Conservation (phyloP, 805 yeast genomes). For the Ogataea parapolymorpha region DNA sequence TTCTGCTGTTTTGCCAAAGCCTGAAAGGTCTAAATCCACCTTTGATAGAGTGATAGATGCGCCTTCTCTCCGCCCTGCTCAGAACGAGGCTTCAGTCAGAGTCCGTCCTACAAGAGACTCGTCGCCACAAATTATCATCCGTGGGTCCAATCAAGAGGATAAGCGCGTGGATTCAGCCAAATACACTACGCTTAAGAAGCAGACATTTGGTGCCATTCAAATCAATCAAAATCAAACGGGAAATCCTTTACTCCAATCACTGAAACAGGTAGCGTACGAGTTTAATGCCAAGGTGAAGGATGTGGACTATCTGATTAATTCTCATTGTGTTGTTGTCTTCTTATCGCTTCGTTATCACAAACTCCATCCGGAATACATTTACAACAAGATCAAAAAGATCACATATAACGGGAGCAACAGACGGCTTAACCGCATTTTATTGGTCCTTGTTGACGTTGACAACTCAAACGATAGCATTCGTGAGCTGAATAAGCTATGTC, state of each 20-base stretch:
- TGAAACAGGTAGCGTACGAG: slow-evolving; percentile 53
- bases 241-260: slow-evolving; percentile 58
- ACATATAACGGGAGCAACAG: slow-evolving; percentile 20
- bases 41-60: slow-evolving; percentile 7
- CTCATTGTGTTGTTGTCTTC: slow-evolving; percentile 55
- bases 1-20: no score
- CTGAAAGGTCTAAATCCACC: slow-evolving; percentile 1
- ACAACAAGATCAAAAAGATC: slow-evolving; percentile 46
- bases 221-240: slow-evolving; percentile 69
- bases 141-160: slow-evolving; percentile 16
- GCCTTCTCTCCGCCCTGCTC: background rate
- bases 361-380: slow-evolving; percentile 70
- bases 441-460: slow-evolving; percentile 65
- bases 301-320: slow-evolving; percentile 64
- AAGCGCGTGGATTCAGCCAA: slow-evolving; percentile 15
- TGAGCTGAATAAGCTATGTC: slow-evolving; percentile 44
- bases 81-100: background rate
- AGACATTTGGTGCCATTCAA: slow-evolving; percentile 38
- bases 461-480: slow-evolving; percentile 49
- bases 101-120: background rate
- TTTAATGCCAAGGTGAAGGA: slow-evolving; percentile 45
- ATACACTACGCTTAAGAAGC: slow-evolving; percentile 19
- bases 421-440: slow-evolving; percentile 41
- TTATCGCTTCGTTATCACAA: slow-evolving; percentile 71
- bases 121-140: slow-evolving; percentile 11